Percentiles rank a stretch among this genome's conserved stretches.
Evolutionary conservation across 768 basidiomycete species (phyloP).

Genomic region (Kwoniella botswanensis): DNA sequence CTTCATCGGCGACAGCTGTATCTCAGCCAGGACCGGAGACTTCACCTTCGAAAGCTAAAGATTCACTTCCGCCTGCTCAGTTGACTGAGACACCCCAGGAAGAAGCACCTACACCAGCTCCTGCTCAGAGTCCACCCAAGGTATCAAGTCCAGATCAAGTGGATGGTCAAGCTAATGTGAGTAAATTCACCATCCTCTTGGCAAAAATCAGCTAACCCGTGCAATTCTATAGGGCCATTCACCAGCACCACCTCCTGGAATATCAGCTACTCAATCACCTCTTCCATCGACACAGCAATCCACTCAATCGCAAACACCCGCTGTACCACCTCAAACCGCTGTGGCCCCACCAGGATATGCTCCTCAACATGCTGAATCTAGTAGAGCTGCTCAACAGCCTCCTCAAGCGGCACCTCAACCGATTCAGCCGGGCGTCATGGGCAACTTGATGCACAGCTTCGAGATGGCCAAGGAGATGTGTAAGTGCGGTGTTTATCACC

Average conservation of each 20-base stretch:
- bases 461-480: constrained; percentile 97
- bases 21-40: constrained; percentile 12
- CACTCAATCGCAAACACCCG: constrained; percentile 9
- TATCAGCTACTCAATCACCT: constrained; percentile 24
- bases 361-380: constrained; percentile 57
- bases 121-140: constrained; percentile 8
- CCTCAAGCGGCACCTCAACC: constrained; percentile 10
- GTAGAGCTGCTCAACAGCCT: constrained; percentile 24
- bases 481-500: constrained; percentile 53
- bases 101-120: constrained; percentile 19
- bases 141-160: constrained; percentile 14
- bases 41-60: constrained; percentile 23
- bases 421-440: constrained; percentile 66
- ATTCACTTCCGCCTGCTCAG: constrained; percentile 18
- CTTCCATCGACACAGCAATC: constrained; percentile 21
- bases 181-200: not conserved
- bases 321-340: constrained; percentile 14
- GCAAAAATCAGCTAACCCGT: not conserved
- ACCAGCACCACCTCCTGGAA: constrained; percentile 40
- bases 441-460: constrained; percentile 91
- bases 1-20: constrained; percentile 14
- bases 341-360: constrained; percentile 63
- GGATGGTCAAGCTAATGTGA: constrained; percentile 35
- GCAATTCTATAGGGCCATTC: constrained; percentile 34
- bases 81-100: constrained; percentile 20